Conservation (phyloP, 805 yeast species). For the Candida berthetii region DNA sequence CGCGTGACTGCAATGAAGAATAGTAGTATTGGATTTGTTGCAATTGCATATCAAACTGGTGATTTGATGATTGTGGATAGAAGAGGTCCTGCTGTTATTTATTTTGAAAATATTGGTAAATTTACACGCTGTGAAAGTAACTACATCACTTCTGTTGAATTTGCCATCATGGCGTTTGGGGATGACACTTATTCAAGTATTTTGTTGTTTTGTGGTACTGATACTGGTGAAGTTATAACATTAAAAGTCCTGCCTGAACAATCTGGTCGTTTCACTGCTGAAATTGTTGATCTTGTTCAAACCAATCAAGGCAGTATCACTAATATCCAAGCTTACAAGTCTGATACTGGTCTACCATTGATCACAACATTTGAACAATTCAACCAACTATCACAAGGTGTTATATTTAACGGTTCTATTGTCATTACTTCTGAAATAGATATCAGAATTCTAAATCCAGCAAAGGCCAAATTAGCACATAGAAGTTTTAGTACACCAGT, state of each 20-base stretch:
- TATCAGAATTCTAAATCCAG: constrained; percentile 54
- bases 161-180: constrained; percentile 64
- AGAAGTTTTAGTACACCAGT: constrained; percentile 47
- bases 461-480: constrained; percentile 58
- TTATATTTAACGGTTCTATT: constrained; percentile 55
- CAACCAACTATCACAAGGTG: constrained; percentile 54
- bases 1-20: constrained; percentile 56
- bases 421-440: constrained; percentile 52
- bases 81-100: constrained; percentile 70
- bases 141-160: constrained; percentile 56
- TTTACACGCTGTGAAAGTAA: constrained; percentile 19
- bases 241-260: constrained; percentile 61
- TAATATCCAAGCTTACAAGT: constrained; percentile 51
- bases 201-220: constrained; percentile 69
- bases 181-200: constrained; percentile 71
- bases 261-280: constrained; percentile 55
- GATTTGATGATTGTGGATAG: constrained; percentile 68
- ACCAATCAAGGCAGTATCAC: constrained; percentile 47
- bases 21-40: constrained; percentile 80
- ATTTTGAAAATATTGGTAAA: constrained; percentile 28
- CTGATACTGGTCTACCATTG: constrained; percentile 56
- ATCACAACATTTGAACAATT: constrained; percentile 55
- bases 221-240: constrained; percentile 60
- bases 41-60: constrained; percentile 75
- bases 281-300: constrained; percentile 39